Conservation (phyloP, 768 basidiomycete genomes). For the Naganishia kalamii region DNA sequence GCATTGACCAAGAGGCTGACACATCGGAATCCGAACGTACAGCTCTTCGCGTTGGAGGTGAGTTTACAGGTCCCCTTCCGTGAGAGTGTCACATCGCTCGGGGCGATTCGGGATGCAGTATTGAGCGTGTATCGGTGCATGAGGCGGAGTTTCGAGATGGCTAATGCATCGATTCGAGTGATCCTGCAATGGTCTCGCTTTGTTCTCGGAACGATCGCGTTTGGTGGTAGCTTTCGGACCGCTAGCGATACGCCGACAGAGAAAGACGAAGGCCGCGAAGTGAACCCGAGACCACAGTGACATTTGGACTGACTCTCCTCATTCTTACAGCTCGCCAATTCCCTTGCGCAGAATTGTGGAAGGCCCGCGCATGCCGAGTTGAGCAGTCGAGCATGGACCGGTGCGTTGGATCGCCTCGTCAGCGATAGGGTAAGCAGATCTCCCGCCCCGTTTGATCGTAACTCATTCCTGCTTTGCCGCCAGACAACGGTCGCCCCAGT, state of each 20-base stretch:
- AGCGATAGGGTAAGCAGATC: constrained; percentile 60
- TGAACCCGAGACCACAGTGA: not conserved
- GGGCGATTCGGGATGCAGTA: too few species aligned
- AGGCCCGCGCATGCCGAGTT: constrained; percentile 76
- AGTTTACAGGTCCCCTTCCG: constrained; percentile 17
- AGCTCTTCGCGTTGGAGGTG: constrained; percentile 77
- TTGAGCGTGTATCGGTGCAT: too few species aligned
- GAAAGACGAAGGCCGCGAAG: too few species aligned
- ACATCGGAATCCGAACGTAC: constrained; percentile 93
- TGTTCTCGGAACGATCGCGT: too few species aligned
- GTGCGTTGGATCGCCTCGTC: constrained; percentile 76
- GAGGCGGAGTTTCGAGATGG: too few species aligned
- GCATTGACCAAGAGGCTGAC: constrained; percentile 81
- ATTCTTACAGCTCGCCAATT: constrained; percentile 59
- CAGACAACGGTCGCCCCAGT: constrained; percentile 49
- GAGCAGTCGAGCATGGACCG: constrained; percentile 82
- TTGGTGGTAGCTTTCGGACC: too few species aligned
- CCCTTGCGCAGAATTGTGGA: constrained; percentile 85
- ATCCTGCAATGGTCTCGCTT: too few species aligned
- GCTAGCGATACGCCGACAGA: too few species aligned
- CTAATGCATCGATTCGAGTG: too few species aligned
- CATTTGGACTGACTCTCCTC: not conserved
- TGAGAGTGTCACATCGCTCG: not conserved
- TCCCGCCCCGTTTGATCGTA: too few species aligned
- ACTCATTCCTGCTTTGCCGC: constrained; percentile 37